Base-by-base conservation (phyloP, 306 rosid genomes). In the Cicer cuneatum region DNA sequence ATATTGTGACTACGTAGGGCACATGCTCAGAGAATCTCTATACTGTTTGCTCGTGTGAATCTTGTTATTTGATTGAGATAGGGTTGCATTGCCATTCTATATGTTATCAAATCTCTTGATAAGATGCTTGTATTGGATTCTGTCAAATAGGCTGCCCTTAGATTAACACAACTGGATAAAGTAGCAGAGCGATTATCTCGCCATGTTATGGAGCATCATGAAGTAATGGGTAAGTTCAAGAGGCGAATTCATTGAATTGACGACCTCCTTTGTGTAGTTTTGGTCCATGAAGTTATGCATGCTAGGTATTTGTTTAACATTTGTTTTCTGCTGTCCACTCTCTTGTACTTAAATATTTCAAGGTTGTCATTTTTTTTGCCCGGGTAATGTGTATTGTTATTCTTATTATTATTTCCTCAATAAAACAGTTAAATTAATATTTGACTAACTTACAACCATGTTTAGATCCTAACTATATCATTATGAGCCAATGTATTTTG, bases 151-250 rank as follows among this genome's bases (percentile, higher is more conserved):
- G 99, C 98, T 62, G 61, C 99, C 68, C 94, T 90, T 80, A 89
- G 95, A 86, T 86, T 95, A 77, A 83, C 89, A 43, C 99, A 95
- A 72, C 86, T 95, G 83, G 99, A 95, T 84, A 95, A 67, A 83
- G 98, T 95, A 57, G 90, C 98, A 19, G 99, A 95, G 78, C 77
- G 61, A 46, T 85, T 95, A 69, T 95, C 99, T 68, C 90, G 81
- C 69, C 94, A 95, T 63, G 97, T 95, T 71, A 95, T 95, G 97
- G 89, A 95, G 85, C 92, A 95, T 82, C 96, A 95, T 80, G 97
- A 95, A 95, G 99, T 95, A 83, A 95, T 95, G 98, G 99, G 99
- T 95, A 86, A 86, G 97, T 52, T 70, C 74, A 75, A 71, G 63
- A 66, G 71, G 38, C 47, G 43, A 82, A 71, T 69, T 46, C 33